Base-by-base conservation (phyloP, 306 rosid species). In the Mimosa bimucronata region DNA sequence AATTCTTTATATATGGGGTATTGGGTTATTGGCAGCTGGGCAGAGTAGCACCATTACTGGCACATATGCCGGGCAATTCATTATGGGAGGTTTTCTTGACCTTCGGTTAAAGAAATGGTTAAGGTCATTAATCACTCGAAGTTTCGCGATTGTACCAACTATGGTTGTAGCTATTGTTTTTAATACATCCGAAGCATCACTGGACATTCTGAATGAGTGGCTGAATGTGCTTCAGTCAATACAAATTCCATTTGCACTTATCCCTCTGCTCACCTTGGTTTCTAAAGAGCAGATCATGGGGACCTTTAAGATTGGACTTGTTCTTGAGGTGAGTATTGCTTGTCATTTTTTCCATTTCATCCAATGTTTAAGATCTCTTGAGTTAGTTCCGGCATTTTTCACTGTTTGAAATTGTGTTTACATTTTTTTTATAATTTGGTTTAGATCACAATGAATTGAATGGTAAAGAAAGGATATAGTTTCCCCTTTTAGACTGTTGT, bases 41-140 rank as follows among this genome's bases (percentile, higher is more conserved):
- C 97, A 92, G 85, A 92, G 97, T 83, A 92, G 97, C 84, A 92
- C 97, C 29, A 89, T 92, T 46, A 92, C 97, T 31, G 97, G 97
- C 60, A 92, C 97, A 14, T 92, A 91, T 79, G 97, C 97, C 72
- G 97, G 97, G 66, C 97, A 92, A 82, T 92, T 92, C 85, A 92
- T 92, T 77, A 92, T 92, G 97, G 97, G 97, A n/a, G 97, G 97
- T 44, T 92, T 92, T 86, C 97, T 92, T 67, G 84, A 92, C 87
- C 97, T 92, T 55, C 89, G 91, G n/a, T 75, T 92, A 75, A 91
- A 91, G 90, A 92, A 92, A 83, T 92, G 97, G 97, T 79, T 88
- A 86, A 91, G 97, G 85, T 94, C 97, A 18, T 83, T 92, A 87
- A 92, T 92, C 78, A 92, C 97, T 2, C 83, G 97, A 76, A 91